phyloP scores from a whole-genome alignment of 768 basidiomycete species.

The Mycena belliarum region DNA sequence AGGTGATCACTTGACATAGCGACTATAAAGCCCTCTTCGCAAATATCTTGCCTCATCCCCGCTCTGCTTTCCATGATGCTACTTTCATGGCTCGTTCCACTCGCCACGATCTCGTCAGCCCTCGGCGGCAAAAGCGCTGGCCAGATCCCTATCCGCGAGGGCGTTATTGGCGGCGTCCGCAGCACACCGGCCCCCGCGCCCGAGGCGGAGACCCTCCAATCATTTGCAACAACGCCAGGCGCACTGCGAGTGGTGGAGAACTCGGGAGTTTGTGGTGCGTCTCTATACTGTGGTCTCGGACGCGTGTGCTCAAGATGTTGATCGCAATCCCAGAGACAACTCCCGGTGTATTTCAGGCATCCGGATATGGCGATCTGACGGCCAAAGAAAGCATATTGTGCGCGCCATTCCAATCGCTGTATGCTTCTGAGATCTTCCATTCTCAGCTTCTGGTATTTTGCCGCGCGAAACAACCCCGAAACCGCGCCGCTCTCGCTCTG shows the following conservation, averaged over 20 bases:
- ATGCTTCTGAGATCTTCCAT: background rate
- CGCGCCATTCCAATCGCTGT: background rate
- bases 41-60: too few relatives aligned
- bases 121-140: slow-evolving; percentile 13
- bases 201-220: background rate
- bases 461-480: slow-evolving; percentile 55
- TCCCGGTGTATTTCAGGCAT: slow-evolving; percentile 59
- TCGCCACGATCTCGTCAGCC: slow-evolving; percentile 1
- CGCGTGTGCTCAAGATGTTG: background rate
- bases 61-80: slow-evolving; percentile 8
- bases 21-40: too few relatives aligned
- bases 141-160: slow-evolving; percentile 13
- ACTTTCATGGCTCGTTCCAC: slow-evolving; percentile 2
- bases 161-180: slow-evolving; percentile 13
- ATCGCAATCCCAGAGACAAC: slow-evolving; percentile 54
- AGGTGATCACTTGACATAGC: too few relatives aligned
- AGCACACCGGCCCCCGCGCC: background rate
- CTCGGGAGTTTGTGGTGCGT: slow-evolving; percentile 63
- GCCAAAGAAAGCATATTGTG: slow-evolving; percentile 61
- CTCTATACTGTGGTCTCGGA: slow-evolving; percentile 8
- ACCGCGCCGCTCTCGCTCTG: slow-evolving; percentile 65
- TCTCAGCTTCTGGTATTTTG: slow-evolving; percentile 70
- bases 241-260: slow-evolving; percentile 59
- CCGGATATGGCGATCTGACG: slow-evolving; percentile 64
- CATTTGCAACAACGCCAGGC: slow-evolving; percentile 40